Percentiles rank a stretch among this genome's conserved stretches.
Evolutionary conservation across 2,329 filamentous ascomycete species (phyloP).

Genomic region (Eutypella sp.): DNA sequence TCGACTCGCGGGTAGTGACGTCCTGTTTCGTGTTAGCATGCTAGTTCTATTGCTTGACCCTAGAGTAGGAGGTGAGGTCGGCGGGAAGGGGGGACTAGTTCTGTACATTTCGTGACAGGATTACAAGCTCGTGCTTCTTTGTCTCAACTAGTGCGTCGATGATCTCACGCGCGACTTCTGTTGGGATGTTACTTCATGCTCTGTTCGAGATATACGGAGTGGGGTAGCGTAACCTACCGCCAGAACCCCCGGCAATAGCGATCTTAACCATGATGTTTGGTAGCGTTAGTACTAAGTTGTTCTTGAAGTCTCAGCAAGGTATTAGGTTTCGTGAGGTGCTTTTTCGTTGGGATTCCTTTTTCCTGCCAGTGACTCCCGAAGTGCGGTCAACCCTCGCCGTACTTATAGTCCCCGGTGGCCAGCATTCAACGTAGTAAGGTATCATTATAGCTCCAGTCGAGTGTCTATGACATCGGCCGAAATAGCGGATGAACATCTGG

Average conservation of each 20-base stretch:
- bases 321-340: too few species aligned
- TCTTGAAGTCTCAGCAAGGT: too few species aligned
- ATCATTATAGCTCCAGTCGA: too few species aligned
- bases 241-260: slow-evolving; percentile 39
- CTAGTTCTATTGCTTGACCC: too few species aligned
- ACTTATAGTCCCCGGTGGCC: too few species aligned
- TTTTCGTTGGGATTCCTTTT: too few species aligned
- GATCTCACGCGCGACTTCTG: slow-evolving; percentile 50
- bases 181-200: slow-evolving; percentile 1
- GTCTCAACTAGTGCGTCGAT: slow-evolving; percentile 43
- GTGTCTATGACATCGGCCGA: too few species aligned
- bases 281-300: too few species aligned
- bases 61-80: neutral
- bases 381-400: too few species aligned
- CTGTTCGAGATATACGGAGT: neutral
- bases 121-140: slow-evolving; percentile 46
- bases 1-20: slow-evolving; percentile 4
- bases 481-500: too few species aligned
- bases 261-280: slow-evolving; percentile 38
- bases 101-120: slow-evolving; percentile 43
- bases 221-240: slow-evolving; percentile 27
- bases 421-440: too few species aligned
- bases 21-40: slow-evolving; percentile 18
- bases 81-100: neutral
- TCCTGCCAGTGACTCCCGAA: too few species aligned